Evolutionary conservation across 805 yeast species (phyloP), one percentile per base, ranked within the genome.

Genomic region (Yamadazyma insecticola): DNA sequence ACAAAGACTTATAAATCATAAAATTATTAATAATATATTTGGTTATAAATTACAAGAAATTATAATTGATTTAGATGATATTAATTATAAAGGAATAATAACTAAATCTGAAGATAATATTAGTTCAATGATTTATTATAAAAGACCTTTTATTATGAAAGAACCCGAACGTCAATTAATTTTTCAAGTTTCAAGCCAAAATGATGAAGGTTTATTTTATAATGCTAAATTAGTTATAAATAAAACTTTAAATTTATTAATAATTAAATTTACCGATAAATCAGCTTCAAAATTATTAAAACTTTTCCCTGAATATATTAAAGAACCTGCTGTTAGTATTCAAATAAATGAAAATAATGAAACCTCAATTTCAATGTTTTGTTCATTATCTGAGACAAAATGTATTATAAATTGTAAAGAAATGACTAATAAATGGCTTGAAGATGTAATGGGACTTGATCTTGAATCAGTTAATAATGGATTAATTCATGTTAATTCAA

Each of bases 1-100:
- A 50, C 95, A 87, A 57, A 57, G 68, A 37, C 50, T 88, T 15
- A 54, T 82, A n/a, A 70, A 71, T 29, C 74, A 70, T 44, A 53
- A 53, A 16, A 63, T 81, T 9, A 37, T 57, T 1, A 51, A 53
- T 28, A 81, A 83, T 43, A 81, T 85, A 1, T 65, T 74, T 40
- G 25, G 16, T 13, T 32, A 26, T 13, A 15, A 16, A 8, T 6
- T 30, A 3, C 76, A 77, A 41, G 92, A 82, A 42, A 81, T 88
- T 7, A 42, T 74, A 1, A 35, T 85, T 2, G 51, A 63, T 16
- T 37, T 78, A 22, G 42, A 51, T 21, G 79, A 81, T 50, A 19
- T 41, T 5, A 4, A 8, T 6, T 32, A 31, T 15, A 30, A 32
- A 12, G 37, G 40, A 1, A 18, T 41, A 13, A 10, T 19, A 15